phyloP scores from a whole-genome alignment of 2,329 filamentous ascomycete genomes.

The Sphaerulina vaccinii region DNA sequence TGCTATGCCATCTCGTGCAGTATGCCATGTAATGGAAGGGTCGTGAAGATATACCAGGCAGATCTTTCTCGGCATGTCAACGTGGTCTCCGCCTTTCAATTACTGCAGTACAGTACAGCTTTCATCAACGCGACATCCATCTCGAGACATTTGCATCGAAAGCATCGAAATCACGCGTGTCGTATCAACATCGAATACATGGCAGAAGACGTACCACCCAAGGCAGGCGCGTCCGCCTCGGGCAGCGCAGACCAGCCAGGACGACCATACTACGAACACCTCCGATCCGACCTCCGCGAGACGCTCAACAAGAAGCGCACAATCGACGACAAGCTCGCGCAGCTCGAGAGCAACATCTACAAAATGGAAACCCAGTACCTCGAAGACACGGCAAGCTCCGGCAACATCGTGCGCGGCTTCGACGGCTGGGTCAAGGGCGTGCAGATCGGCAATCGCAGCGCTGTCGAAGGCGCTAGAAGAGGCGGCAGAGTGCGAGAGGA shows the following conservation, averaged over 20 bases:
- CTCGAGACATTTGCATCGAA: no score
- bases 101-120: no score
- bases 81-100: no score
- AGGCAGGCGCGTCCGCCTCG: slow-evolving; percentile 32
- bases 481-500: slow-evolving; percentile 62
- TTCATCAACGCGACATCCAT: no score
- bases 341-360: slow-evolving; percentile 76
- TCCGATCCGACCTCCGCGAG: slow-evolving; percentile 65
- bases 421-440: slow-evolving; percentile 95
- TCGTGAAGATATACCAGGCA: no score
- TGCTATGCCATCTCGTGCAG: slow-evolving; percentile 34
- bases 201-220: slow-evolving; percentile 49
- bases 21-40: slow-evolving; percentile 37
- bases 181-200: no score
- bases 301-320: slow-evolving; percentile 64
- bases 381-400: slow-evolving; percentile 77
- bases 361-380: slow-evolving; percentile 84
- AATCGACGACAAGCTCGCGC: slow-evolving; percentile 52
- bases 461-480: slow-evolving; percentile 64
- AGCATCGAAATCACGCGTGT: no score
- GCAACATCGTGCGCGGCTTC: slow-evolving; percentile 97
- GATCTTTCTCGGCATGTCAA: no score
- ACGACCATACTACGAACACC: slow-evolving; percentile 67
- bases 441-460: slow-evolving; percentile 45
- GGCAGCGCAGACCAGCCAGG: slow-evolving; percentile 48